Percentiles rank a stretch among this genome's conserved stretches.
phyloP scores from a whole-genome alignment of 768 basidiomycete species.

The Lentinula sp. region DNA sequence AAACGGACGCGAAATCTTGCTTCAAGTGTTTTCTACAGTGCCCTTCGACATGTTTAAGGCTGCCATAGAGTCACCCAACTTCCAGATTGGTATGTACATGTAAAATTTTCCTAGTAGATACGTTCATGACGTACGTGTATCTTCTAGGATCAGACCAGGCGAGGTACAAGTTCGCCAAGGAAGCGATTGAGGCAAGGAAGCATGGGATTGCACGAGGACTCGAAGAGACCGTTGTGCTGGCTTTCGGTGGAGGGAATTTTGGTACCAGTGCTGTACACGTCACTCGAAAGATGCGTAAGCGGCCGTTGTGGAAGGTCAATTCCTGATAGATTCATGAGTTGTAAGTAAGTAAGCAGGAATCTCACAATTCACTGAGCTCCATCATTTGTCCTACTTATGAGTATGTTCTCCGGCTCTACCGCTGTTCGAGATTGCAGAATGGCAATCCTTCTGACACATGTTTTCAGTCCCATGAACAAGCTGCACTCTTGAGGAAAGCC shows the following conservation, averaged over 20 bases:
- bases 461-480: background rate
- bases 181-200: conserved; percentile 79
- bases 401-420: background rate
- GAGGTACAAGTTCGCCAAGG: conserved; percentile 90
- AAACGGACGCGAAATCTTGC: conserved; percentile 60
- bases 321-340: conserved; percentile 35
- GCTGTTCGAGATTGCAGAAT: background rate
- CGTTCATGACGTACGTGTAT: conserved; percentile 11
- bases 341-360: conserved; percentile 1
- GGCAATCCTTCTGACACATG: background rate
- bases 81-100: conserved; percentile 68
- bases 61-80: conserved; percentile 72
- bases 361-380: background rate
- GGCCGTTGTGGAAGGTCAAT: conserved; percentile 76
- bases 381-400: background rate
- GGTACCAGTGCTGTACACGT: conserved; percentile 78
- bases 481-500: background rate
- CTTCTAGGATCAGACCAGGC: conserved; percentile 71
- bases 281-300: conserved; percentile 81
- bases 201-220: conserved; percentile 64
- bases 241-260: conserved; percentile 69
- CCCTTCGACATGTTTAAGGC: conserved; percentile 87
- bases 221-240: conserved; percentile 89
- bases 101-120: conserved; percentile 1
- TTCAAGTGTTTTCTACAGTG: conserved; percentile 71